Evolutionary conservation across 495 filamentous ascomycete genomes (phyloP).

Genomic region (Hypoxylon crocopeplum): DNA sequence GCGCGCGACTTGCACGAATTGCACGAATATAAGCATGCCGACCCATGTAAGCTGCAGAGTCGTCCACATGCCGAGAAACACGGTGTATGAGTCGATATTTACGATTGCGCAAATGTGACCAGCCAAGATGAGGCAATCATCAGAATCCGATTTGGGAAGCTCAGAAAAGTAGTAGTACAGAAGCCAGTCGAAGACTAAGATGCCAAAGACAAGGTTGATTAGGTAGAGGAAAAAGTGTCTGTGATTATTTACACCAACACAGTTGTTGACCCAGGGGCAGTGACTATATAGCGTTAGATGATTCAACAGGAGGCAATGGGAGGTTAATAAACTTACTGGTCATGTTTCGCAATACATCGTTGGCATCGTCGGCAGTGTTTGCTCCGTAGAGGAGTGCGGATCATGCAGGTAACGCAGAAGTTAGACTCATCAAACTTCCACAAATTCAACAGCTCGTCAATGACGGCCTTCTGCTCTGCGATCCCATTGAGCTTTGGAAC

Average conservation of each 20-base stretch:
- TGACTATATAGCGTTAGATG: constrained; percentile 70
- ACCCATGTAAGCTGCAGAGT: constrained; percentile 89
- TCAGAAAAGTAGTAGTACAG: constrained; percentile 52
- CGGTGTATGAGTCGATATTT: constrained; percentile 81
- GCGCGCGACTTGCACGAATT: constrained; percentile 86
- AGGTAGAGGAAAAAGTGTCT: constrained; percentile 94
- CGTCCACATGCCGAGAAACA: constrained; percentile 79
- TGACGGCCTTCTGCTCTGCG: constrained; percentile 83
- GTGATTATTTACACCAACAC: constrained; percentile 91
- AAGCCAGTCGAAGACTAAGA: constrained; percentile 65
- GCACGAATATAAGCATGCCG: constrained; percentile 91
- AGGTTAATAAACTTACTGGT: constrained; percentile 86
- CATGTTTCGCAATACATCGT: constrained; percentile 94
- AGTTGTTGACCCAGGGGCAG: constrained; percentile 98
- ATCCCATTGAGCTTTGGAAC: constrained; percentile 92
- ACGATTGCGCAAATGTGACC: constrained; percentile 73
- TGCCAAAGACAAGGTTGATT: constrained; percentile 74
- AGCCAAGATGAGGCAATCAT: constrained; percentile 77
- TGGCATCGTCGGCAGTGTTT: constrained; percentile 93
- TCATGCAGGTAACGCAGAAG: constrained; percentile 94
- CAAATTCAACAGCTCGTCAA: constrained; percentile 79
- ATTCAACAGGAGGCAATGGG: neutral
- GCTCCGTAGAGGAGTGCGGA: constrained; percentile 85
- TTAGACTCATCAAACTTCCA: constrained; percentile 94
- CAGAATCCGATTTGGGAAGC: constrained; percentile 38